Evolutionary conservation across 352 stramenopile species (phyloP).

Genomic region (Phytophthora sp.): DNA sequence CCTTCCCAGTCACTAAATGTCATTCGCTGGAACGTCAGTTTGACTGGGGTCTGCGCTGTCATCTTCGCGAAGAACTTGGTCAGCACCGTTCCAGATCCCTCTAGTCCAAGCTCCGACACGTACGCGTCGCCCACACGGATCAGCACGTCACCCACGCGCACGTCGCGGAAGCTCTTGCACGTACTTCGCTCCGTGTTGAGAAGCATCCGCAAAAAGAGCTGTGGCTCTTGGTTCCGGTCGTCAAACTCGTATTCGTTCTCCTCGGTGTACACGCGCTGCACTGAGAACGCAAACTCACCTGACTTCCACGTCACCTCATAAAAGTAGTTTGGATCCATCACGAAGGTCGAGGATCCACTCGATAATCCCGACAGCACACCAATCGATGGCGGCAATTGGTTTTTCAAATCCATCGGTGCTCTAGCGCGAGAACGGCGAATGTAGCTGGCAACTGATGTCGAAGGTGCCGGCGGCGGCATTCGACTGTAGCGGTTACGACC

Average conservation of each 20-base stretch:
- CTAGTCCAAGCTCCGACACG: conserved; percentile 69
- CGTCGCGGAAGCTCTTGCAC: conserved; percentile 65
- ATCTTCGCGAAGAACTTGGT: conserved; percentile 78
- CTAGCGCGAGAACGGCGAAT: conserved; percentile 50
- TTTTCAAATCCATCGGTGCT: conserved; percentile 54
- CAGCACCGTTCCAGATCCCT: conserved; percentile 55
- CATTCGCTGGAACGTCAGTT: conserved; percentile 76
- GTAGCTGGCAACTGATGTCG: conserved; percentile 26
- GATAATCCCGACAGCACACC: conserved; percentile 63
- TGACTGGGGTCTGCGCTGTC: conserved; percentile 55
- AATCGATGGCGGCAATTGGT: conserved; percentile 65
- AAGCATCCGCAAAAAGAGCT: conserved; percentile 75
- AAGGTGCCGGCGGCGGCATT: conserved; percentile 14
- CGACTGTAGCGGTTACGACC: conserved; percentile 1
- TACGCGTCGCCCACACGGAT: conserved; percentile 63
- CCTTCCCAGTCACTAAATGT: conserved; percentile 68
- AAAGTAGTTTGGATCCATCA: conserved; percentile 54
- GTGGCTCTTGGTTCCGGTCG: conserved; percentile 38
- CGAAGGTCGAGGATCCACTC: conserved; percentile 62
- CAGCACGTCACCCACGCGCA: conserved; percentile 68
- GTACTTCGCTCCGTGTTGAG: conserved; percentile 77
- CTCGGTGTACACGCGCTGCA: conserved; percentile 71
- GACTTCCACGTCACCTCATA: conserved; percentile 69
- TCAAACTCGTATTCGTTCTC: conserved; percentile 48
- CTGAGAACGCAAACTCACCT: conserved; percentile 77